phyloP scores from a whole-genome alignment of 495 filamentous ascomycete genomes.

The Hypoxylon crocopeplum region DNA sequence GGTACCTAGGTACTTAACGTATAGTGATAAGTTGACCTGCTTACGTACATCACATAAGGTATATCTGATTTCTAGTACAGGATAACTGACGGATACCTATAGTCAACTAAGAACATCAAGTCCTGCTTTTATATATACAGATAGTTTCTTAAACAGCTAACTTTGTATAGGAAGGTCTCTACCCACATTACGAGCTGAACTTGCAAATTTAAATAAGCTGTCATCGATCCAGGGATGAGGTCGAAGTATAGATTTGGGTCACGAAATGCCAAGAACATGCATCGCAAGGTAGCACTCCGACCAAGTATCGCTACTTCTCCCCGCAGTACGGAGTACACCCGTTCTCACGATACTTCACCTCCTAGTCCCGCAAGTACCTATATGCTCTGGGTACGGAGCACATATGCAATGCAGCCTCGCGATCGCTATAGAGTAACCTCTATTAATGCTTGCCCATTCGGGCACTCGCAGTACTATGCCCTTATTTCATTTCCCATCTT shows the following conservation, averaged over 20 bases:
- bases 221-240: too few species aligned
- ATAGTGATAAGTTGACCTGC: too few species aligned
- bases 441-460: constrained; percentile 14
- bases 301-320: constrained; percentile 36
- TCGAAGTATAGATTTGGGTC: constrained; percentile 14
- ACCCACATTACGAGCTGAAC: too few species aligned
- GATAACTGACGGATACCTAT: too few species aligned
- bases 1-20: too few species aligned
- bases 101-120: too few species aligned
- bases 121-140: too few species aligned
- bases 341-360: constrained; percentile 32
- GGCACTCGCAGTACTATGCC: constrained; percentile 3
- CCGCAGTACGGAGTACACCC: constrained; percentile 35
- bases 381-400: constrained; percentile 16
- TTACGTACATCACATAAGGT: too few species aligned
- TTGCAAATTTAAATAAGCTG: too few species aligned
- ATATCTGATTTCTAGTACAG: too few species aligned
- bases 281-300: constrained; percentile 15
- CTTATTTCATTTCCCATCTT: background rate
- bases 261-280: constrained; percentile 32
- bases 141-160: too few species aligned
- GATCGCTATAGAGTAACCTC: constrained; percentile 20
- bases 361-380: constrained; percentile 38
- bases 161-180: too few species aligned
- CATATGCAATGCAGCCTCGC: constrained; percentile 35